Evolutionary conservation across 345 rosid genomes (phyloP), one percentile per base, ranked within the genome.

Genomic region (Populus simonii): DNA sequence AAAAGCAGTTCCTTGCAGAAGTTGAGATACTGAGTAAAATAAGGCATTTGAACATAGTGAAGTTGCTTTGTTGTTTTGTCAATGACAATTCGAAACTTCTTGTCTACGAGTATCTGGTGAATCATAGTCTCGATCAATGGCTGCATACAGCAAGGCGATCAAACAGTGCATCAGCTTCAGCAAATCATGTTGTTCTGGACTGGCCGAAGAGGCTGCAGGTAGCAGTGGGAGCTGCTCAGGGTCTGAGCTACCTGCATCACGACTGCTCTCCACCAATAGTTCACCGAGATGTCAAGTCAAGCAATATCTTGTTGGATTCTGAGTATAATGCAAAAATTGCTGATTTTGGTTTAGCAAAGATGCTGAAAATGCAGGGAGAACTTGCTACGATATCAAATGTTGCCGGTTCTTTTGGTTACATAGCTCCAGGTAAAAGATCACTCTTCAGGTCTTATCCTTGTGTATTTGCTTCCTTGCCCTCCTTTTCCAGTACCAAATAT

Each of bases 1-100:
- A 67, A 9, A 73, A 76, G 68, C 39, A 66, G 78, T 81, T 81
- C 72, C 66, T 35, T 6, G 80, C 84, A 33, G 84, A 81, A 73
- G 71, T 81, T 62, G 36, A 76, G 41, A 73, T 62, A n/a, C 66
- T 76, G 43, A 25, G 84, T 45, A 68, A 23, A 41, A 67, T 81
- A 68, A 81, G 74, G 74, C 84, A 76, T 77, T 61, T 69, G 77
- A 81, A 81, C 77, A 73, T 81, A 57, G 83, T 81, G 73, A 81
- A 81, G 74, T n/a, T 81, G 77, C 75, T 81, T 43, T 81, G 84
- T 23, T 81, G 75, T 66, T 59, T 81, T 27, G 22, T 36, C 43
- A 77, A 59, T 59, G 74, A 69, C 17, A 57, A 77, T 17, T 67
- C 80, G 1, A 76, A 71, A 57, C 78, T 81, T 12, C 80, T 81